Base-by-base conservation (phyloP, 495 filamentous ascomycete species). In the Tetracladium marchalianum region DNA sequence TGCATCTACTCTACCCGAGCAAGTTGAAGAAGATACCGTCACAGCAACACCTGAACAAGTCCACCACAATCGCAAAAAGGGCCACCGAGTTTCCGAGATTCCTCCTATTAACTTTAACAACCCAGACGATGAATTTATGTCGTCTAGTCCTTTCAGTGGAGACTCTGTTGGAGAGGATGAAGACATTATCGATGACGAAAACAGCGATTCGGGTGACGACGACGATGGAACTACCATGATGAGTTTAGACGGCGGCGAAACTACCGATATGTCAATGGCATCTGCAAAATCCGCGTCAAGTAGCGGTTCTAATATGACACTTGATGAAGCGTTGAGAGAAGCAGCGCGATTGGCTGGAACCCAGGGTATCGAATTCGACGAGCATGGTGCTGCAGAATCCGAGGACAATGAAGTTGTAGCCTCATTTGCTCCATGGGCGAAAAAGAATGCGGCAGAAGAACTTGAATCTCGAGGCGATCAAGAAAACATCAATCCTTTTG, bases 401-500 rank as follows among this genome's bases (percentile, higher is more conserved):
- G 80, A 88, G 36, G 81, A 86, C 44, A 84, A 92, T 50, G 80
- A 89, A 44, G 81, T 94, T 46, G 87, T 86, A 7, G 75, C 77
- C 32, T 78, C 82, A 13, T 84, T 85, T 50, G 72, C 82, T 50
- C 80, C 82, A 0, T 85, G 79, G 80, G 67, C 75, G 11, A 75
- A 75, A 41, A 76, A 76, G 49, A 65, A 17, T 17, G 12, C 43
- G 10, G 22, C 50, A 12, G 15, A 52, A 27, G 53, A 49, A 53
- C 47, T 54, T 13, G 55, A 44, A 11, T 57, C 52, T 15, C 53
- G 69, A n/a, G 65, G 72, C 47, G 76, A 82, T 51, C 76, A 83
- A 50, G 78, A 82, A 51, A 81, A 83, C 42, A 46, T 75, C 15
- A 72, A 81, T 43, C 76, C 76, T 4, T 76, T 78, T 35, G 54